These are phyloP conservation scores for Fusarium newnesense DNA, from an alignment of 2,329 filamentous ascomycete species.

Conservation along the genomic window DNA sequence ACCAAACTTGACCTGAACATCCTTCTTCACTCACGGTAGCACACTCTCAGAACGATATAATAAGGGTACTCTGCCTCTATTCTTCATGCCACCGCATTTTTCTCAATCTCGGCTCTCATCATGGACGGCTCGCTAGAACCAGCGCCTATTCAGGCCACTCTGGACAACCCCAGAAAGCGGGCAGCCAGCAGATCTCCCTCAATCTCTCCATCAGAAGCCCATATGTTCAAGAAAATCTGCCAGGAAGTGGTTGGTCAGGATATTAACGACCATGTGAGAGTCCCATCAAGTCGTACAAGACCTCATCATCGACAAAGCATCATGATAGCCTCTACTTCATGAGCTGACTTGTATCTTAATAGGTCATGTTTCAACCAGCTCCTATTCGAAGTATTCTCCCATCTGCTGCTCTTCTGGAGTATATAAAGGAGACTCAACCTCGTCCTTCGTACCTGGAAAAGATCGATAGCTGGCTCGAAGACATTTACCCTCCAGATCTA, in stretches of 20 bases:
- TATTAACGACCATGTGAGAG: background rate
- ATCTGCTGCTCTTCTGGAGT: background rate
- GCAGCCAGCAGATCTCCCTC: background rate
- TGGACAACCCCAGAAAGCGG: slow-evolving; percentile 1
- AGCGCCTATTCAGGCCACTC: background rate
- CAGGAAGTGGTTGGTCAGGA: background rate
- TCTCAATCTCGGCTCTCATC: background rate
- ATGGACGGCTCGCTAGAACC: background rate
- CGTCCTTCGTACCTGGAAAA: background rate
- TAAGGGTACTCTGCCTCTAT: background rate
- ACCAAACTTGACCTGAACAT: background rate
- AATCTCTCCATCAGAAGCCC: background rate
- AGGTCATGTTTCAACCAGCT: slow-evolving; percentile 10
- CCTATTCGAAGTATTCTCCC: background rate
- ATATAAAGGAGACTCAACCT: slow-evolving; percentile 3
- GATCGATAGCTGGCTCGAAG: slow-evolving; percentile 14
- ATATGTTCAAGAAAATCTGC: background rate
- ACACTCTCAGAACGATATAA: background rate
- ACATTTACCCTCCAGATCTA: background rate
- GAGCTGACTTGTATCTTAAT: background rate
- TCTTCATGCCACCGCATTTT: background rate
- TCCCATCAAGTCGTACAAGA: background rate
- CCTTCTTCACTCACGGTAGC: background rate
- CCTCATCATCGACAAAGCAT: background rate
- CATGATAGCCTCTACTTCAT: background rate